Conservation (phyloP, 2,329 filamentous ascomycete species). For the Torrubiella hemipterigena region DNA sequence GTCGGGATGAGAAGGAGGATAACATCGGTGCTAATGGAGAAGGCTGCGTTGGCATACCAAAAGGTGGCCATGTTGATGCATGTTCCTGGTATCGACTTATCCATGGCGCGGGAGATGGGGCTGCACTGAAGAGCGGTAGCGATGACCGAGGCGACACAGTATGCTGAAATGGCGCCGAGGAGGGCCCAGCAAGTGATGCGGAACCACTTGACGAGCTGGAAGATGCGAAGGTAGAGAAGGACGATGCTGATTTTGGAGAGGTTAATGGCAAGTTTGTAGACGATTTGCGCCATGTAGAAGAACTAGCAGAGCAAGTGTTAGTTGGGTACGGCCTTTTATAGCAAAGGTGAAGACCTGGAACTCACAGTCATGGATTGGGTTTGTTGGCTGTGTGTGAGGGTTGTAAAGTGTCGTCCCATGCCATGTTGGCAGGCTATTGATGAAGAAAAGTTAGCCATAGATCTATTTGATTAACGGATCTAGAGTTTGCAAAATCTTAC, state of each 20-base stretch:
- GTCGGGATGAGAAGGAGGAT: conserved; percentile 31
- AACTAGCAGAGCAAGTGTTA: too few relatives aligned
- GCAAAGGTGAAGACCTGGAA: too few relatives aligned
- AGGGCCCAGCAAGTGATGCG: conserved; percentile 14
- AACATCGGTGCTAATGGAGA: conserved; percentile 32
- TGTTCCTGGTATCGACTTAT: conserved; percentile 23
- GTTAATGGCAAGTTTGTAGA: conserved; percentile 19
- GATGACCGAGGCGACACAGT: conserved; percentile 15
- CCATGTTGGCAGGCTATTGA: conserved; percentile 12
- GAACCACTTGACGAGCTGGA: conserved; percentile 15
- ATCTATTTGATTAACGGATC: too few relatives aligned
- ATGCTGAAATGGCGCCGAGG: conserved; percentile 12
- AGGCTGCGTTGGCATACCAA: conserved; percentile 34
- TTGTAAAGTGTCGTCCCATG: conserved; percentile 10
- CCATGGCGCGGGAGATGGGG: conserved; percentile 26
- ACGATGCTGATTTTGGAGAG: conserved; percentile 20
- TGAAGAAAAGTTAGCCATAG: conserved; percentile 1
- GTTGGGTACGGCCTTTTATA: too few relatives aligned
- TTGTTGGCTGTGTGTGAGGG: conserved; percentile 8
- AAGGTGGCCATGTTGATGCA: conserved; percentile 31
- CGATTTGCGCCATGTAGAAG: conserved; percentile 15
- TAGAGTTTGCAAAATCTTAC: conserved; percentile 8
- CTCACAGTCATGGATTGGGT: too few relatives aligned
- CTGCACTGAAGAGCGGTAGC: conserved; percentile 16
- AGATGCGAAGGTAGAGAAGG: conserved; percentile 20